A percentile compares a stretch with the other conserved stretches of the same genome.
Conservation (phyloP, 495 filamentous ascomycete genomes). For the Amniculicola lignicola region DNA sequence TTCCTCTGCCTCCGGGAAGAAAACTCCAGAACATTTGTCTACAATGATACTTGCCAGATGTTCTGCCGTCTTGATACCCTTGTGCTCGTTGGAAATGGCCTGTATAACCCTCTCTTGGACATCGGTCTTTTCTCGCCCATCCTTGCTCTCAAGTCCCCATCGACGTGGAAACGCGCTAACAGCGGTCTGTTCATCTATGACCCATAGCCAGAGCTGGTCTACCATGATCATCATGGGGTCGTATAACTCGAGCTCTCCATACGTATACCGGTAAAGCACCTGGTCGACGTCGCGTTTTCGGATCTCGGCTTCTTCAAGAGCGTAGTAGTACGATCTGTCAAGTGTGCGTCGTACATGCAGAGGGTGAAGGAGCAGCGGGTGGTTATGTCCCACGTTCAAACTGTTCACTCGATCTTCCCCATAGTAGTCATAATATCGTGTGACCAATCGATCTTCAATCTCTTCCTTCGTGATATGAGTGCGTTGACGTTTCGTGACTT, state of each 20-base stretch:
- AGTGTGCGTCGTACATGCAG: slow-evolving; percentile 1
- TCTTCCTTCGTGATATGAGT: too few relatives aligned
- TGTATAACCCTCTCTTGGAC: not conserved
- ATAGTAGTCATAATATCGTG: too few relatives aligned
- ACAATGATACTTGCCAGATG: not conserved
- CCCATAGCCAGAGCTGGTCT: slow-evolving; percentile 5
- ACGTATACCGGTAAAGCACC: slow-evolving; percentile 1
- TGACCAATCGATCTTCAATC: too few relatives aligned
- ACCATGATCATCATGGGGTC: slow-evolving; percentile 4
- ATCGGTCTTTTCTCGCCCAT: not conserved
- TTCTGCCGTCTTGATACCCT: not conserved
- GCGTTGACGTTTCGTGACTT: too few relatives aligned
- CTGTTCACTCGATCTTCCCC: not conserved
- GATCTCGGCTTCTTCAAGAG: not conserved
- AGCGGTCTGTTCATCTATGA: not conserved
- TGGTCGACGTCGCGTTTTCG: not conserved
- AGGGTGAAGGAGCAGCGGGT: not conserved
- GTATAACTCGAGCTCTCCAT: not conserved
- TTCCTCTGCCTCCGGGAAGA: slow-evolving; percentile 1
- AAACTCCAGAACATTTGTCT: not conserved
- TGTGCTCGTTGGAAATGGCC: not conserved
- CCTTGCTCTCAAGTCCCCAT: not conserved
- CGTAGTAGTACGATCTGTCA: slow-evolving; percentile 1
- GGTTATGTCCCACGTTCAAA: not conserved
- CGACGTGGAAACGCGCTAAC: not conserved